Percentiles rank a stretch among this genome's conserved stretches.
These are phyloP conservation scores for Tetrastigma voinierianum DNA, from an alignment of 164 flowering plant species.

Conservation along the genomic window DNA sequence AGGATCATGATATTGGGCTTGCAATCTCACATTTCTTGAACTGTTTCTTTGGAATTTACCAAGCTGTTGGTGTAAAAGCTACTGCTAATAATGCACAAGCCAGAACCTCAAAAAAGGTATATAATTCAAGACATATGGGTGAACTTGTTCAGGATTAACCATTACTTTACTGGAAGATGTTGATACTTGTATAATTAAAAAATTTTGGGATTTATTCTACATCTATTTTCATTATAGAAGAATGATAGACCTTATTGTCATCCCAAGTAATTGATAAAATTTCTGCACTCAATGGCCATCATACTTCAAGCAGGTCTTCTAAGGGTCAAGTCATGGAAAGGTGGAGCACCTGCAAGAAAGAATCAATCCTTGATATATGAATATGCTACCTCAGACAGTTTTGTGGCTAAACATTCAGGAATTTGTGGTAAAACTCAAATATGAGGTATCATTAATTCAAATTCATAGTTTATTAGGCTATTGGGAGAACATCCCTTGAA, in stretches of 20 bases:
- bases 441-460: conserved; percentile 60
- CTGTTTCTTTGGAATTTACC: conserved; percentile 78
- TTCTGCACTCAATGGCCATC: conserved; percentile 49
- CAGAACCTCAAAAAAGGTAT: conserved; percentile 70
- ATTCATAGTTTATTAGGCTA: neutral
- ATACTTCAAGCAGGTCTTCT: conserved; percentile 46
- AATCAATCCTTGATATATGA: conserved; percentile 47
- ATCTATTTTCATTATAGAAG: neutral
- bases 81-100: conserved; percentile 27
- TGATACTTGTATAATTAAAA: no score
- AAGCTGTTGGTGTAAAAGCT: conserved; percentile 39
- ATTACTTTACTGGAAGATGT: no score
- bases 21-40: conserved; percentile 83
- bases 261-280: no score
- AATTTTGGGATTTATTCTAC: neutral
- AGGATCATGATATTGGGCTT: conserved; percentile 85
- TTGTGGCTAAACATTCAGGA: conserved; percentile 87
- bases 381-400: conserved; percentile 53
- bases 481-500: no score
- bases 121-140: neutral
- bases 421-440: conserved; percentile 79
- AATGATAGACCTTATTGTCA: no score
- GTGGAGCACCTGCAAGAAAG: conserved; percentile 40
- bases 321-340: conserved; percentile 52
- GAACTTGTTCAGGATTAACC: neutral